Evolutionary conservation across 805 yeast genomes (phyloP).

Genomic region (Maudiozyma barnettii): DNA sequence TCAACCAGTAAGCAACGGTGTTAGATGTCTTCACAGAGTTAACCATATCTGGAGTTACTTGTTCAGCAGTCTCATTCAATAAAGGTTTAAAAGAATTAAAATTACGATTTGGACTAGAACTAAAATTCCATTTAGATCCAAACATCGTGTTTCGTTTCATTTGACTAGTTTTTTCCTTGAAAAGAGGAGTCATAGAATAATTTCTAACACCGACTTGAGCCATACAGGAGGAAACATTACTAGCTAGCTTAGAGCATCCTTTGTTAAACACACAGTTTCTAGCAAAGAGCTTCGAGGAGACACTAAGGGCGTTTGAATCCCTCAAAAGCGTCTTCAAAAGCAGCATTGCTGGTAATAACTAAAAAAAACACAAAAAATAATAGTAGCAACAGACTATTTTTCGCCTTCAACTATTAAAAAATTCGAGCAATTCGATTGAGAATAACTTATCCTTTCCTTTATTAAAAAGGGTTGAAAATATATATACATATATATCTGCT

Average conservation of each 20-base stretch:
- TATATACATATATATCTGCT: too few species aligned
- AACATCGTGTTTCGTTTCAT: not conserved
- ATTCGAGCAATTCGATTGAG: too few species aligned
- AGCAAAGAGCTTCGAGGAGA: not conserved
- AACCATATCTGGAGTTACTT: not conserved
- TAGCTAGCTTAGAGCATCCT: not conserved
- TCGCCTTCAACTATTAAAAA: too few species aligned
- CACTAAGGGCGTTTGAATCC: not conserved
- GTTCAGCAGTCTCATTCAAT: not conserved
- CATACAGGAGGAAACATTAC: not conserved
- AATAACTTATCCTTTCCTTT: too few species aligned
- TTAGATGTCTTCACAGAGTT: slow-evolving; percentile 35
- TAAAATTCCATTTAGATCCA: not conserved
- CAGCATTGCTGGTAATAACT: not conserved
- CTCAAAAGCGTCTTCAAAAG: not conserved
- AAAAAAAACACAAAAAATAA: too few species aligned
- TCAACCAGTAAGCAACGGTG: slow-evolving; percentile 75
- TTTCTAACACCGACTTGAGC: not conserved
- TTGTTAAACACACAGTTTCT: not conserved
- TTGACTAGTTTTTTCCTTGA: not conserved
- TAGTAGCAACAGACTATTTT: not conserved
- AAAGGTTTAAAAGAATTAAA: not conserved
- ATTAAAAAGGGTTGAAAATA: too few species aligned
- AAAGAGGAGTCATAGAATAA: not conserved
- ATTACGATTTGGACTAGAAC: not conserved